Conservation (phyloP, 2,329 filamentous ascomycete species). For the Paecilomyces niveus region DNA sequence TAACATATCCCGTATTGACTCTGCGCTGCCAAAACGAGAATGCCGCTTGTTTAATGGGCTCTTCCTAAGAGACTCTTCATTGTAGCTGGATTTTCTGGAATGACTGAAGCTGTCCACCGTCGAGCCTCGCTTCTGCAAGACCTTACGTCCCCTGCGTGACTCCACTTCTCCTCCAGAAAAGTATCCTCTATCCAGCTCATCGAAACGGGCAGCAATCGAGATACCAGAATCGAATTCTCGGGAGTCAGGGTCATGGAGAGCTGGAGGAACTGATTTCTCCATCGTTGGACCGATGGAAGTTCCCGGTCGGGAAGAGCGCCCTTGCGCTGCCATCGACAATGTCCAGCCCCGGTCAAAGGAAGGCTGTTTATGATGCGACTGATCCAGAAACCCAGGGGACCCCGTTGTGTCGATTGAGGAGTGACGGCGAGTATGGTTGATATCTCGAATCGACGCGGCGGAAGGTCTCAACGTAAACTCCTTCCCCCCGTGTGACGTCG, state of each 20-base stretch:
- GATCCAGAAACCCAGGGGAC: conserved; percentile 19
- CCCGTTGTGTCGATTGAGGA: conserved; percentile 70
- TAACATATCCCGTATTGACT: conserved; percentile 58
- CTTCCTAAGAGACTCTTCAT: conserved; percentile 64
- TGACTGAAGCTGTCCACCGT: conserved; percentile 41
- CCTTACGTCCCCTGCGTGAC: conserved; percentile 60
- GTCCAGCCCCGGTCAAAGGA: conserved; percentile 57
- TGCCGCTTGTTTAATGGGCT: conserved; percentile 63
- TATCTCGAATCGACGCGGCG: conserved; percentile 71
- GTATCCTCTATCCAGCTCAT: conserved; percentile 78
- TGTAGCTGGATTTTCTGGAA: conserved; percentile 67
- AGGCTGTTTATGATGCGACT: conserved; percentile 47
- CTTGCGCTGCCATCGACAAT: conserved; percentile 35
- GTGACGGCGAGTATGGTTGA: conserved; percentile 79
- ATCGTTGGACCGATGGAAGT: conserved; percentile 23
- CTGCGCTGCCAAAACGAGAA: conserved; percentile 70
- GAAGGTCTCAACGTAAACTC: conserved; percentile 54
- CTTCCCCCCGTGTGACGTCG: conserved; percentile 31
- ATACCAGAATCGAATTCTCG: conserved; percentile 26
- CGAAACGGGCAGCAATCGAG: conserved; percentile 22
- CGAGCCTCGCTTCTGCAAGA: conserved; percentile 66
- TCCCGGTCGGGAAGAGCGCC: conserved; percentile 24
- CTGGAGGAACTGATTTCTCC: conserved; percentile 4
- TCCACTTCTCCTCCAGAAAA: conserved; percentile 87
- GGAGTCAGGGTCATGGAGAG: conserved; percentile 7